Percentiles rank a stretch among this genome's conserved stretches.
phyloP scores from a whole-genome alignment of 257 asterid genomes.

The Gardenia jasminoides region DNA sequence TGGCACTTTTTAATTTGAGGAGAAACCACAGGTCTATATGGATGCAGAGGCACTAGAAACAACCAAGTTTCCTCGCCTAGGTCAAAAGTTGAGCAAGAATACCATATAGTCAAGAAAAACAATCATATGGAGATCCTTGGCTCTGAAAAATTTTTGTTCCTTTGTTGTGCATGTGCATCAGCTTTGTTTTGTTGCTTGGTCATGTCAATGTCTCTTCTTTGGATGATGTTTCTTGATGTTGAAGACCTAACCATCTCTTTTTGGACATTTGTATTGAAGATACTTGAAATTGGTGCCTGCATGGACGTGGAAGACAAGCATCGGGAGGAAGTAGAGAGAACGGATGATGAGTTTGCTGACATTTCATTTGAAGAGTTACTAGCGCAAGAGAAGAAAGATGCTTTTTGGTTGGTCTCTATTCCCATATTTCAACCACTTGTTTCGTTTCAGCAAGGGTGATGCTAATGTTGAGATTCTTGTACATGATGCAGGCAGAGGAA shows the following conservation, averaged over 20 bases:
- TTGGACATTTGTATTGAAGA: conserved; percentile 34
- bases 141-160: background rate
- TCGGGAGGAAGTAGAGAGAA: conserved; percentile 33
- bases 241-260: conserved; percentile 3
- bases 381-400: conserved; percentile 79
- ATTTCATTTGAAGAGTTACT: conserved; percentile 81
- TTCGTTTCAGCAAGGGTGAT: conserved; percentile 12
- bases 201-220: background rate
- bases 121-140: background rate
- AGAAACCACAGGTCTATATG: no score
- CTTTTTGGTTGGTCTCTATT: conserved; percentile 53
- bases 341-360: conserved; percentile 46
- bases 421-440: background rate
- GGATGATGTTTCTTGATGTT: background rate
- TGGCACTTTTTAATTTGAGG: no score
- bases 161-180: background rate
- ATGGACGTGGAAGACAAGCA: conserved; percentile 55
- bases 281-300: conserved; percentile 62
- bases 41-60: no score
- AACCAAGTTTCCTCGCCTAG: no score
- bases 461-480: conserved; percentile 14
- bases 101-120: no score
- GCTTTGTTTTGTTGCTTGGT: background rate
- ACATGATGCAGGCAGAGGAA: conserved; percentile 69
- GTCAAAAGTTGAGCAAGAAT: no score